Conservation (phyloP, 2,329 filamentous ascomycete species). For the Xylaria sp. region DNA sequence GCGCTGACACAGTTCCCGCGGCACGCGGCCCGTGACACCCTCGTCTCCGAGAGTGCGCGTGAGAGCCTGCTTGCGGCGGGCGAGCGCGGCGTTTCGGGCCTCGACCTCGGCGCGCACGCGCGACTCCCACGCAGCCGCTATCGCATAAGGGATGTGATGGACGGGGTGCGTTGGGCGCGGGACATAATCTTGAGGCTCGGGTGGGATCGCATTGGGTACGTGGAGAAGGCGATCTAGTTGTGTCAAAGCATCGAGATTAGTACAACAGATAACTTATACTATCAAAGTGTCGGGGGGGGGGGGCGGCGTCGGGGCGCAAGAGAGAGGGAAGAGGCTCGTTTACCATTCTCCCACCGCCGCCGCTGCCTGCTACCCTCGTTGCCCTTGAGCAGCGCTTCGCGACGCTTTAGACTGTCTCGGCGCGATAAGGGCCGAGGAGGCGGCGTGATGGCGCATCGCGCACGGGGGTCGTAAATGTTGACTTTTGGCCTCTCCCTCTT, state of each 20-base stretch:
- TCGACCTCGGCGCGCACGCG: slow-evolving; percentile 55
- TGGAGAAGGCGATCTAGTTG: slow-evolving; percentile 76
- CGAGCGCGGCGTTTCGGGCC: slow-evolving; percentile 48
- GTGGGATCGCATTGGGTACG: slow-evolving; percentile 86
- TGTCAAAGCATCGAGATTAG: not conserved
- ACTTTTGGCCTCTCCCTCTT: slow-evolving; percentile 36
- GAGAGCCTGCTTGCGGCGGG: slow-evolving; percentile 53
- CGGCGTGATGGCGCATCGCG: slow-evolving; percentile 38
- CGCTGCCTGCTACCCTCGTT: slow-evolving; percentile 88
- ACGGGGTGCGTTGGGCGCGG: slow-evolving; percentile 81
- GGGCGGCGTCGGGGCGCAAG: not conserved
- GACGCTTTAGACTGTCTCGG: slow-evolving; percentile 62
- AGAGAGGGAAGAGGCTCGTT: slow-evolving; percentile 29
- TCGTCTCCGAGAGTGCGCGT: slow-evolving; percentile 47
- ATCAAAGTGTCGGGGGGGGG: slow-evolving; percentile 3
- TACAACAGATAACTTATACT: not conserved
- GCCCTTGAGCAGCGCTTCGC: slow-evolving; percentile 82
- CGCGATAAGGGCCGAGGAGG: slow-evolving; percentile 53
- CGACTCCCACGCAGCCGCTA: slow-evolving; percentile 62
- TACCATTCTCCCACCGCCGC: slow-evolving; percentile 95
- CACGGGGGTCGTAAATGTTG: slow-evolving; percentile 38
- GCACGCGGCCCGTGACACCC: slow-evolving; percentile 64
- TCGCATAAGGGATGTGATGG: slow-evolving; percentile 82
- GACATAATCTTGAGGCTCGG: slow-evolving; percentile 81
- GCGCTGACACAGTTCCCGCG: slow-evolving; percentile 78